A percentile compares a stretch with the other conserved stretches of the same genome.
Conservation (phyloP, 2,329 filamentous ascomycete species). For the Epichloe gansuensis region DNA sequence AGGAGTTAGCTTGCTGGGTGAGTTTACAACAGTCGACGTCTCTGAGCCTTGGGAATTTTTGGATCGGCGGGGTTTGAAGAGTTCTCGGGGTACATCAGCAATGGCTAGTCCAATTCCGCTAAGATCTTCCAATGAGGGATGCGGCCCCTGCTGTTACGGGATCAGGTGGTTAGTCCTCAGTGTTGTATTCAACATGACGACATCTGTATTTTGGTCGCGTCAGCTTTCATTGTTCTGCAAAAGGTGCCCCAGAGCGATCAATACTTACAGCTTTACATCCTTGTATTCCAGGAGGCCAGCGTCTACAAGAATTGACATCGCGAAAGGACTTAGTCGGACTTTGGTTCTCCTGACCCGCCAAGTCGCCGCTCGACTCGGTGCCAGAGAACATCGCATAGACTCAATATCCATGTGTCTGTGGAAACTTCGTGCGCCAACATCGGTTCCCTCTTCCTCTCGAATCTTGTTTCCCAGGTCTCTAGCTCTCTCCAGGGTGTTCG, state of each 20-base stretch:
- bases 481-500: constrained; percentile 44
- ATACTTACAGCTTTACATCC: constrained; percentile 56
- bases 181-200: constrained; percentile 53
- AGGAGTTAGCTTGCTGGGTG: constrained; percentile 4
- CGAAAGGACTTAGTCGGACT: constrained; percentile 56
- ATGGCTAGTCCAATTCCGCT: constrained; percentile 71
- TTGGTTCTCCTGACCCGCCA: constrained; percentile 62
- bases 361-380: constrained; percentile 54
- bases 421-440: constrained; percentile 53
- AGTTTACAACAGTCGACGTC: constrained; percentile 1
- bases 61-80: constrained; percentile 31
- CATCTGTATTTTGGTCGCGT: constrained; percentile 23
- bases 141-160: constrained; percentile 66
- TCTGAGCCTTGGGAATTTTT: constrained; percentile 8
- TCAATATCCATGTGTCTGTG: constrained; percentile 57
- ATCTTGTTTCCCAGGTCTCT: constrained; percentile 50
- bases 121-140: constrained; percentile 68
- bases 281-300: constrained; percentile 52
- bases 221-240: constrained; percentile 2
- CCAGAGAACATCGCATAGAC: constrained; percentile 54
- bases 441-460: constrained; percentile 49
- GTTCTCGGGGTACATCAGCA: constrained; percentile 53
- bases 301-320: constrained; percentile 55
- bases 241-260: not conserved
- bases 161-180: constrained; percentile 65